These are phyloP conservation scores for Volutella citrinella DNA, from an alignment of 2,329 filamentous ascomycete genomes.

Conservation along the genomic window DNA sequence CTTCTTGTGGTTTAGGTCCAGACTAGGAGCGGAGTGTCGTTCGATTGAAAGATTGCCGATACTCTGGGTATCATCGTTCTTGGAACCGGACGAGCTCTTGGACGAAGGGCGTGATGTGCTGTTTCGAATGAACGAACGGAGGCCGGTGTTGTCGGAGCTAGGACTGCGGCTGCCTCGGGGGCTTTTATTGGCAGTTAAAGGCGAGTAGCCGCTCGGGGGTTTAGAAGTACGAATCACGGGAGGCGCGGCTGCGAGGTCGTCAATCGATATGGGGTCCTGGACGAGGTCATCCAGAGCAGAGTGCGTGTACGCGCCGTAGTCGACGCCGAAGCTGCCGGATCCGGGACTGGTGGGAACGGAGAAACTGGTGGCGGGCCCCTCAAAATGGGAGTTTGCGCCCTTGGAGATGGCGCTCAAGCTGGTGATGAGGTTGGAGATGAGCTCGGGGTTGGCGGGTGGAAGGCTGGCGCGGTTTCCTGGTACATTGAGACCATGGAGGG, in stretches of 20 bases:
- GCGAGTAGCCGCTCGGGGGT: conserved; percentile 71
- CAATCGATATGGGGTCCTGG: conserved; percentile 46
- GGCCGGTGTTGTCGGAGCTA: conserved; percentile 46
- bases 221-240: conserved; percentile 81
- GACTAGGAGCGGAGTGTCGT: conserved; percentile 45
- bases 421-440: conserved; percentile 69
- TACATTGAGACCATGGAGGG: conserved; percentile 14
- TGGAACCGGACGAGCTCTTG: conserved; percentile 52
- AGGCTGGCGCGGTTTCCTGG: conserved; percentile 21
- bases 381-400: conserved; percentile 68
- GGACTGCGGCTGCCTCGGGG: conserved; percentile 47
- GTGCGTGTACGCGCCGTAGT: conserved; percentile 65
- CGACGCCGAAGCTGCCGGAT: conserved; percentile 63
- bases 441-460: conserved; percentile 59
- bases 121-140: conserved; percentile 59
- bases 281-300: conserved; percentile 47
- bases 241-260: conserved; percentile 60
- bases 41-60: conserved; percentile 65
- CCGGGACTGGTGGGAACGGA: conserved; percentile 33
- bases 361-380: conserved; percentile 46
- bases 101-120: conserved; percentile 55
- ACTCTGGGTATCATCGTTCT: conserved; percentile 56
- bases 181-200: conserved; percentile 62
- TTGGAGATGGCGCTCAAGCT: conserved; percentile 66
- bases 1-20: conserved; percentile 49